phyloP scores from a whole-genome alignment of 306 rosid species.

The cucumber (Cucumis sativus) region Cucumber_9930_V3 NC_026657.2:31549001-31549500 shows the following conservation, averaged over 20 bases:
- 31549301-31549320: slow-evolving; percentile 4
- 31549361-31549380: background rate
- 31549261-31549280: slow-evolving; percentile 51
- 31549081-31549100: slow-evolving; percentile 30
- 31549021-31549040: slow-evolving; percentile 40
- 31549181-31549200: slow-evolving; percentile 22
- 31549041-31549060: slow-evolving; percentile 28
- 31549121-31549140: slow-evolving; percentile 5
- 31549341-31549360: background rate
- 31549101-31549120: slow-evolving; percentile 4
- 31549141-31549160: slow-evolving; percentile 16
- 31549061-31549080: slow-evolving; percentile 33
- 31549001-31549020: slow-evolving; percentile 30
- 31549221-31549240: slow-evolving; percentile 45
- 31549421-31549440: background rate
- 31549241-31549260: slow-evolving; percentile 66
- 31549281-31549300: slow-evolving; percentile 57
- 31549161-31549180: slow-evolving; percentile 13
- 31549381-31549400: background rate
- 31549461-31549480: background rate
- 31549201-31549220: slow-evolving; percentile 74
- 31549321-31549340: background rate
- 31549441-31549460: background rate
- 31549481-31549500: background rate
- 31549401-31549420: background rate